Percentiles rank a stretch among this genome's conserved stretches.
phyloP scores from a whole-genome alignment of 2,329 filamentous ascomycete genomes.

The Alternaria arbusti region DNA sequence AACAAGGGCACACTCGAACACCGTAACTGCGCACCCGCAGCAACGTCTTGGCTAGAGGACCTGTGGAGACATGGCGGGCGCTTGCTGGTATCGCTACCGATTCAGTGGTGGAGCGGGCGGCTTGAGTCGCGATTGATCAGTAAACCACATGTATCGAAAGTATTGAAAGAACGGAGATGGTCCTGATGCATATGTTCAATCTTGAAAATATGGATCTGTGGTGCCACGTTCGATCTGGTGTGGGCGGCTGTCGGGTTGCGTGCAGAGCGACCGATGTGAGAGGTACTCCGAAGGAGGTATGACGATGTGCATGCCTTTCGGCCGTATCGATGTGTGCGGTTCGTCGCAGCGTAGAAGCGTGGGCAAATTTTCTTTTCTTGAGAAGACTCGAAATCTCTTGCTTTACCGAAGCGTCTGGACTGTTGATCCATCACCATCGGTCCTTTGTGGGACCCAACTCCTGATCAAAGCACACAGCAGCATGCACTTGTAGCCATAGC shows the following conservation, averaged over 20 bases:
- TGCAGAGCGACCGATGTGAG: neutral
- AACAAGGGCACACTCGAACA: conserved; percentile 17
- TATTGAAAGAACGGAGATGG: neutral
- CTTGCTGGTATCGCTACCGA: neutral
- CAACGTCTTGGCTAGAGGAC: neutral
- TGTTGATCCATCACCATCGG: neutral
- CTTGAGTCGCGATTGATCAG: neutral
- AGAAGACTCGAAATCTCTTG: neutral
- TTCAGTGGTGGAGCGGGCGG: neutral
- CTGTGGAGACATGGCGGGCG: conserved; percentile 5
- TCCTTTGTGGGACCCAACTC: neutral
- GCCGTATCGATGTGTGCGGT: neutral
- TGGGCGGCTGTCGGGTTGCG: neutral
- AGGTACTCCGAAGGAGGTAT: neutral
- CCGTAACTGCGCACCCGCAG: conserved; percentile 11
- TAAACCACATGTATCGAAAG: neutral
- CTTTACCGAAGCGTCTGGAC: neutral
- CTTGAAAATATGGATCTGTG: neutral
- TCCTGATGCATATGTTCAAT: neutral
- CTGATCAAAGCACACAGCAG: neutral
- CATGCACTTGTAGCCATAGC: neutral
- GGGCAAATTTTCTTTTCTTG: neutral
- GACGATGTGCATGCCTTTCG: neutral
- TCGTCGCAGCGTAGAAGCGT: neutral
- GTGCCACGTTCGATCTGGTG: neutral